A percentile compares a stretch with the other conserved stretches of the same genome.
Evolutionary conservation across 176 grass and related monocot species (phyloP).

Genomic region (Chloris gayana): DNA sequence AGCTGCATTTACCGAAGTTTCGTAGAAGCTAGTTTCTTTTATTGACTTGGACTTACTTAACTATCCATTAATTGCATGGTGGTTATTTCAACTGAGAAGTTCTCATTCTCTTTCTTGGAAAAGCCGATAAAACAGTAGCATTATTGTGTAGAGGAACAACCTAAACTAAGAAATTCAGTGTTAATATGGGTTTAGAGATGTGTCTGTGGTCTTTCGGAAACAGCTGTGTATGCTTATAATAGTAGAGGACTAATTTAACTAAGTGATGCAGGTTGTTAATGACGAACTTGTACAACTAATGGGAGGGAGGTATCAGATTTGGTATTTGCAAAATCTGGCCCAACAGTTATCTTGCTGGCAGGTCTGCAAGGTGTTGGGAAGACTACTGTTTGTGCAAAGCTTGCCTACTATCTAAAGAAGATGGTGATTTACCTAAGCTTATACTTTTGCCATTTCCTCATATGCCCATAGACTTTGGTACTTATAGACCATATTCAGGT

Average conservation of each 20-base stretch:
- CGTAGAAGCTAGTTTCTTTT: not conserved
- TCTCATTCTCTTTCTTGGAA: not conserved
- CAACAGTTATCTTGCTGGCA: constrained; percentile 83
- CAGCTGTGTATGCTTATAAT: not conserved
- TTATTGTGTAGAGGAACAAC: not conserved
- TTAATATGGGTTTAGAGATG: constrained; percentile 8
- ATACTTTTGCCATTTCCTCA: constrained; percentile 20
- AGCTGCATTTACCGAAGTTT: not conserved
- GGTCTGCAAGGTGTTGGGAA: constrained; percentile 97
- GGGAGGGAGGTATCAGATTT: constrained; percentile 92
- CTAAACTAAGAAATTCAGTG: not conserved
- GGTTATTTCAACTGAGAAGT: not conserved
- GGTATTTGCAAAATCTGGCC: constrained; percentile 71
- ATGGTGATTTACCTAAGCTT: constrained; percentile 58
- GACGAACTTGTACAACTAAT: constrained; percentile 93
- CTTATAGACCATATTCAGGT: constrained; percentile 51
- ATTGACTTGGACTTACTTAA: not conserved
- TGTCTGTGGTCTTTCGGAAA: not conserved
- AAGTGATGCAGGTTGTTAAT: constrained; percentile 66
- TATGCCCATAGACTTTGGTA: constrained; percentile 31
- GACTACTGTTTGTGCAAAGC: constrained; percentile 93
- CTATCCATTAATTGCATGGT: not conserved
- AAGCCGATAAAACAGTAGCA: constrained; percentile 9
- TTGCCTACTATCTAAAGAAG: constrained; percentile 92
- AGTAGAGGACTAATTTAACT: constrained; percentile 13